Evolutionary conservation across 1,139 yeast genomes (phyloP).

Genomic region (Suhomyces kunorum): DNA sequence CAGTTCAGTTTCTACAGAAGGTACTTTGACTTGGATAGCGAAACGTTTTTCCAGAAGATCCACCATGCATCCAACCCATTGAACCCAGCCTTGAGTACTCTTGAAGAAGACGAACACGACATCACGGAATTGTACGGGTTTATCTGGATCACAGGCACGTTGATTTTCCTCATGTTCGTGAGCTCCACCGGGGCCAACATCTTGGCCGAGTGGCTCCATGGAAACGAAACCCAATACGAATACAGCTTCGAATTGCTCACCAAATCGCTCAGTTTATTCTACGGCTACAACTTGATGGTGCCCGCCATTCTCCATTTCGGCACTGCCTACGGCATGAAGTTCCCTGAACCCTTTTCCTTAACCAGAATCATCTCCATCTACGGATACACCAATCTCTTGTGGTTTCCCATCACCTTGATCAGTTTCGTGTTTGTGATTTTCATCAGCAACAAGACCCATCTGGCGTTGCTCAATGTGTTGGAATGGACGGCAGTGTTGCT

Average conservation of each 20-base stretch:
- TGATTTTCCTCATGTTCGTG: slow-evolving; percentile 70
- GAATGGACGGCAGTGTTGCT: slow-evolving; percentile 51
- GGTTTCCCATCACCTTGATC: slow-evolving; percentile 75
- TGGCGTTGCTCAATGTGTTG: slow-evolving; percentile 33
- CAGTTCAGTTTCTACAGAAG: slow-evolving; percentile 57
- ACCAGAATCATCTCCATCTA: slow-evolving; percentile 58
- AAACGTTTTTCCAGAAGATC: slow-evolving; percentile 52
- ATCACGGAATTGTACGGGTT: slow-evolving; percentile 76
- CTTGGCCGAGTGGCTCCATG: slow-evolving; percentile 48
- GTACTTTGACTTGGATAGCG: slow-evolving; percentile 65
- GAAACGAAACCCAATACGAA: slow-evolving; percentile 47
- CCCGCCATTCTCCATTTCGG: slow-evolving; percentile 56
- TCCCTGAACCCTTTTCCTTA: slow-evolving; percentile 41
- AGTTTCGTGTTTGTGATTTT: slow-evolving; percentile 51
- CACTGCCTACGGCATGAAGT: slow-evolving; percentile 46
- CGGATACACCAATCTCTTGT: slow-evolving; percentile 75
- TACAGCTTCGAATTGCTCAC: slow-evolving; percentile 65
- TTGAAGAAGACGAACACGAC: slow-evolving; percentile 35
- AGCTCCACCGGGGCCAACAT: slow-evolving; percentile 60
- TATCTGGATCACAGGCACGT: slow-evolving; percentile 81
- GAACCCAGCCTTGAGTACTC: slow-evolving; percentile 23
- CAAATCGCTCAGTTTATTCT: slow-evolving; percentile 64
- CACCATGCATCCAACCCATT: slow-evolving; percentile 49
- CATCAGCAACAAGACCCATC: slow-evolving; percentile 39
- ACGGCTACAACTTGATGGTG: slow-evolving; percentile 68